A percentile compares a stretch with the other conserved stretches of the same genome.
phyloP scores from a whole-genome alignment of 2,329 filamentous ascomycete genomes.

The Fusarium graminum region DNA sequence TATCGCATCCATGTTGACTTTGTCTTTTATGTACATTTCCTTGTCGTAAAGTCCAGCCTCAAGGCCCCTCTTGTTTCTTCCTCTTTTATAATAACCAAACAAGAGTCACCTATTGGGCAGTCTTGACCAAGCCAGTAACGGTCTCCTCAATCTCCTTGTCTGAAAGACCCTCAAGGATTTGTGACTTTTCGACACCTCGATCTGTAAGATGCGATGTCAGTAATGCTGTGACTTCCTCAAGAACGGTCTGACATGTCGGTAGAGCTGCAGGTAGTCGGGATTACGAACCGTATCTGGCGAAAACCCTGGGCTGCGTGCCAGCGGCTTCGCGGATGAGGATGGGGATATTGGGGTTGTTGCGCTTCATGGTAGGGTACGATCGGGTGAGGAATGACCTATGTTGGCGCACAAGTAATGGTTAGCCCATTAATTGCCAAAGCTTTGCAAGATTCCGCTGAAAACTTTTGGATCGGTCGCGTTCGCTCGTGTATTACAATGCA shows the following conservation, averaged over 20 bases:
- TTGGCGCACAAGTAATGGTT: constrained; percentile 20
- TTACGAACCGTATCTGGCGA: constrained; percentile 87
- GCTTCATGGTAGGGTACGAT: constrained; percentile 99
- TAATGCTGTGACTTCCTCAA: constrained; percentile 3
- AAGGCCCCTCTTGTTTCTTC: constrained; percentile 8
- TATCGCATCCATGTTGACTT: constrained; percentile 38
- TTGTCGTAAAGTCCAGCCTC: constrained; percentile 23
- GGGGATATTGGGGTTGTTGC: constrained; percentile 93
- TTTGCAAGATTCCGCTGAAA: background rate
- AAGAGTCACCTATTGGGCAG: constrained; percentile 32
- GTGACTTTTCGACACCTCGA: constrained; percentile 68
- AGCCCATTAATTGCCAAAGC: constrained; percentile 19
- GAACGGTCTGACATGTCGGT: background rate
- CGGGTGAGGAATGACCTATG: constrained; percentile 87
- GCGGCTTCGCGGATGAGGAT: constrained; percentile 95
- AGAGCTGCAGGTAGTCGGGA: background rate
- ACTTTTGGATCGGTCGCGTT: background rate
- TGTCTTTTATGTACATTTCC: constrained; percentile 47
- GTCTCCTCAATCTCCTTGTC: constrained; percentile 73
- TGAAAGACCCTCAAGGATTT: constrained; percentile 69
- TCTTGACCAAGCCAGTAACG: constrained; percentile 67
- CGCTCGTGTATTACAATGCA: background rate
- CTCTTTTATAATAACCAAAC: constrained; percentile 13
- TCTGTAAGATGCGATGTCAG: constrained; percentile 55
- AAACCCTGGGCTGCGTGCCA: constrained; percentile 86